Percentiles rank a stretch among this genome's conserved stretches.
phyloP scores from a whole-genome alignment of 768 basidiomycete genomes.

The Rhizopogon sp. region DNA sequence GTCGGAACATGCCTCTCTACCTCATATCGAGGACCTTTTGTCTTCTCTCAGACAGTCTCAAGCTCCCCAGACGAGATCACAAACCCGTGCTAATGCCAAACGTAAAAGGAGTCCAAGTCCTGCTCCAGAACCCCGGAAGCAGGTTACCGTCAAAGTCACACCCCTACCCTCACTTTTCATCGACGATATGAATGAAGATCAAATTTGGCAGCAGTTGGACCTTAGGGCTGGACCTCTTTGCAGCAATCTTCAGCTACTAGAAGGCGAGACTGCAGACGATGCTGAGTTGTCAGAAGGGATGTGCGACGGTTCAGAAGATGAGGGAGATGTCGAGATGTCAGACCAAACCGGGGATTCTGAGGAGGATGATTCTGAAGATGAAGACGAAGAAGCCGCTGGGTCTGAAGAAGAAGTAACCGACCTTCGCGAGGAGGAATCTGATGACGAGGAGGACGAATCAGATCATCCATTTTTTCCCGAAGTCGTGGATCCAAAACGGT shows the following conservation, averaged over 20 bases:
- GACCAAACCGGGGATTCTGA: conserved; percentile 20
- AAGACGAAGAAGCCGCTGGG: conserved; percentile 21
- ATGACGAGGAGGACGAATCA: conserved; percentile 31
- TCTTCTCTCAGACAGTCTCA: conserved; percentile 59
- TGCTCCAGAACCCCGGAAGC: conserved; percentile 26
- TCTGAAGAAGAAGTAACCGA: conserved; percentile 21
- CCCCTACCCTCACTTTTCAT: conserved; percentile 73
- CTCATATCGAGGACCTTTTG: conserved; percentile 62
- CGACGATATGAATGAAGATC: conserved; percentile 77
- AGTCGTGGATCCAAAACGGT: conserved; percentile 19
- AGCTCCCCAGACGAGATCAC: conserved; percentile 74
- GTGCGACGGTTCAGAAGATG: conserved; percentile 27
- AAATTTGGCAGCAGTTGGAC: conserved; percentile 94
- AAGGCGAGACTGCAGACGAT: conserved; percentile 38
- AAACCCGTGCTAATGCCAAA: conserved; percentile 36
- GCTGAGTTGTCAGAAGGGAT: conserved; percentile 13
- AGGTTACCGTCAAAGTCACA: conserved; percentile 45
- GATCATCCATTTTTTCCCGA: conserved; percentile 23
- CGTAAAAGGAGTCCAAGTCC: conserved; percentile 39
- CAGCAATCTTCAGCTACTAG: conserved; percentile 62
- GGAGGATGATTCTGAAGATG: conserved; percentile 19
- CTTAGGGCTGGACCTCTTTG: conserved; percentile 69
- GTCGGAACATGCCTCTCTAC: conserved; percentile 60
- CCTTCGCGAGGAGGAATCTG: conserved; percentile 38
- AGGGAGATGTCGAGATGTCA: conserved; percentile 27